Evolutionary conservation across 352 stramenopile genomes (phyloP), one percentile per base, ranked within the genome.

Genomic region (Phytophthora fragariae): DNA sequence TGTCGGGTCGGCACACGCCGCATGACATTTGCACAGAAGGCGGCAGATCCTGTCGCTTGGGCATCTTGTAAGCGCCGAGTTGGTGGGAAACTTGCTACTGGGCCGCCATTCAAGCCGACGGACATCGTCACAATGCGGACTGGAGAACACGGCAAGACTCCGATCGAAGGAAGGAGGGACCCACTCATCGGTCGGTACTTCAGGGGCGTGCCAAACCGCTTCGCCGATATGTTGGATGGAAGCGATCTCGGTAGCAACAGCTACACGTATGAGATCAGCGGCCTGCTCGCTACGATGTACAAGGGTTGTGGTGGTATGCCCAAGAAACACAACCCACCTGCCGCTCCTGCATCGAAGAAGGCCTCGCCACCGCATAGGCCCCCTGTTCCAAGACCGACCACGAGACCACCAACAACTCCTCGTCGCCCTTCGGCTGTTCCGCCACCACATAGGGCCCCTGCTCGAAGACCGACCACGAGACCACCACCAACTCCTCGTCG

Each of bases 181-280:
- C 65, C 70, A 2, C 15, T 76, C n/a, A 83, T 86, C 44, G 75
- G 77, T n/a, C 70, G 75, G 37, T 86, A 78, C 61, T 84, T 84
- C 33, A 19, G 37, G 3, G 60, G 56, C n/a, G 65, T 85, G 17
- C 68, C 66, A 2, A 82, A 73, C 57, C 70, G 62, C 6, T 87
- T 83, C 41, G 80, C 75, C 0, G 82, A 74, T 37, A 66, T 86
- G 17, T 76, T 84, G 53, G 79, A 85, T 35, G 57, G 65, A 17
- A 75, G 77, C 5, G 75, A 84, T 60, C 60, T 89, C 5, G 82
- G 80, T 21, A 7, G 53, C 21, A 77, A 31, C 62, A 87, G 82
- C 72, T 89, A 87, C 73, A 76, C 80, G 60, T 87, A 83, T 66
- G 82, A 87, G 57, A 69, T 87, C 62, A 81, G 64, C 27, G 71